phyloP scores from a whole-genome alignment of 2,329 filamentous ascomycete genomes.

The Fusarium pseudonygamai region DNA sequence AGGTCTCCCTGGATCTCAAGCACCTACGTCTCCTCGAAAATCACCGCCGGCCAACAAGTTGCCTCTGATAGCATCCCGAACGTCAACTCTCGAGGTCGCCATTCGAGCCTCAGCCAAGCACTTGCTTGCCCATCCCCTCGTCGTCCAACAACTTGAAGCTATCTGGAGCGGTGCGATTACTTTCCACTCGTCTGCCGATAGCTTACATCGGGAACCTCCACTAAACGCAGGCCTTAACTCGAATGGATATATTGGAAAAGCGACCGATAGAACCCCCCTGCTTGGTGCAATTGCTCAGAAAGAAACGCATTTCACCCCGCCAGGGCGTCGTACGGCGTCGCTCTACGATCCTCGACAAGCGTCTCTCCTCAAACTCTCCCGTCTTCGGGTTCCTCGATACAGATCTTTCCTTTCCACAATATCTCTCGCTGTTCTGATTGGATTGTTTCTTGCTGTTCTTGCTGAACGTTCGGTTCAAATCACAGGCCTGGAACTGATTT shows the following conservation, averaged over 20 bases:
- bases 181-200: conserved; percentile 90
- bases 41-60: conserved; percentile 54
- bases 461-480: conserved; percentile 79
- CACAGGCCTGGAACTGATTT: conserved; percentile 84
- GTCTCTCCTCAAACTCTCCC: conserved; percentile 89
- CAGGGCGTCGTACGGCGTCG: conserved; percentile 77
- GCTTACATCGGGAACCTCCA: conserved; percentile 71
- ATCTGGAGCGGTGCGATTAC: conserved; percentile 97
- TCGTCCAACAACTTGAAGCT: conserved; percentile 93
- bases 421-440: conserved; percentile 85
- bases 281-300: conserved; percentile 52
- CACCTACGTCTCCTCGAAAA: conserved; percentile 46
- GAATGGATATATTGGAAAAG: conserved; percentile 44
- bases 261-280: conserved; percentile 61
- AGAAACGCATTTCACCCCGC: conserved; percentile 48
- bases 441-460: conserved; percentile 85
- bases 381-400: conserved; percentile 90
- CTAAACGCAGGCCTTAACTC: conserved; percentile 40
- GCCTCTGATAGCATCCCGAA: conserved; percentile 72
- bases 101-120: conserved; percentile 93
- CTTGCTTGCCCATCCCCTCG: conserved; percentile 89
- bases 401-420: conserved; percentile 89
- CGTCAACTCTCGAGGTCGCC: conserved; percentile 91
- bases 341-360: conserved; percentile 92
- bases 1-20: conserved; percentile 67